phyloP scores from a whole-genome alignment of 495 filamentous ascomycete genomes.

The Penicillium chermesinum region DNA sequence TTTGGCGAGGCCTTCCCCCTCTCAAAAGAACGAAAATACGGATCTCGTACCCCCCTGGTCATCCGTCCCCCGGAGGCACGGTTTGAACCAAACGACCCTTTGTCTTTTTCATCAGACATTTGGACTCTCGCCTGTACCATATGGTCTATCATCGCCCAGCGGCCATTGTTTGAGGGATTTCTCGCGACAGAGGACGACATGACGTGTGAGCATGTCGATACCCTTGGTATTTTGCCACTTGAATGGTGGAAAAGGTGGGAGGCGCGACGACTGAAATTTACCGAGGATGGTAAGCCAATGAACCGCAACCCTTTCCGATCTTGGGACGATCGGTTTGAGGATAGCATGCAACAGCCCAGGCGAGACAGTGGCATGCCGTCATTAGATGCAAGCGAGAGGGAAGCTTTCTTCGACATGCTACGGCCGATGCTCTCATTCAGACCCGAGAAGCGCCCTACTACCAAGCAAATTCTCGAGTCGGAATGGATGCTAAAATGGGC shows the following conservation, averaged over 20 bases:
- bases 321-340: constrained; percentile 29
- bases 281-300: constrained; percentile 18
- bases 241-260: constrained; percentile 16
- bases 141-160: constrained; percentile 23
- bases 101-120: constrained; percentile 26
- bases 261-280: constrained; percentile 14
- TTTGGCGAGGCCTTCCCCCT: constrained; percentile 37
- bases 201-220: constrained; percentile 33
- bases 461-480: constrained; percentile 27
- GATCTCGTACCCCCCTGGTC: constrained; percentile 24
- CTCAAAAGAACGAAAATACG: constrained; percentile 18
- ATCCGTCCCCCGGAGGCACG: constrained; percentile 19
- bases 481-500: constrained; percentile 43
- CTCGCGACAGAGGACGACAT: constrained; percentile 31
- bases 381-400: constrained; percentile 25
- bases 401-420: constrained; percentile 33
- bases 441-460: constrained; percentile 31
- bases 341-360: constrained; percentile 26
- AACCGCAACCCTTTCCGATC: constrained; percentile 23
- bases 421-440: constrained; percentile 37
- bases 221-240: constrained; percentile 30
- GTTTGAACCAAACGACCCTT: constrained; percentile 19
- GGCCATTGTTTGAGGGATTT: constrained; percentile 24
- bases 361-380: constrained; percentile 14
- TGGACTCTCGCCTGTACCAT: constrained; percentile 27